Evolutionary conservation across 805 yeast species (phyloP).

Genomic region (Candida koratica): DNA sequence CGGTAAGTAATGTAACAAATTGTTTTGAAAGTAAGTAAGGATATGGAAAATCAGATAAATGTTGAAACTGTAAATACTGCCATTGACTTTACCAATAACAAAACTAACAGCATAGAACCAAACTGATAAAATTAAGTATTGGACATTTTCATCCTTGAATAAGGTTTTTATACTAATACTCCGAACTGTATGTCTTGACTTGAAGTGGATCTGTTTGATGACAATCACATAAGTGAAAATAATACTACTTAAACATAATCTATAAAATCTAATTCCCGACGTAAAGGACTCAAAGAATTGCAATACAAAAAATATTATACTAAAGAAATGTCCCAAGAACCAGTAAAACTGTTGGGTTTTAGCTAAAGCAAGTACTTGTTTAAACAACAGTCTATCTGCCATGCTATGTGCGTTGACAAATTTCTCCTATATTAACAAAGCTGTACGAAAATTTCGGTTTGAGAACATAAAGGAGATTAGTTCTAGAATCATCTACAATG

Average conservation of each 20-base stretch:
- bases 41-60: conserved; percentile 37
- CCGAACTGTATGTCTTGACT: conserved; percentile 11
- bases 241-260: conserved; percentile 44
- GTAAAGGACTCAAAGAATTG: conserved; percentile 40
- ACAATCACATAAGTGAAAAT: conserved; percentile 62
- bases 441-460: no score
- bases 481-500: no score
- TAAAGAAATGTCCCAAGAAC: conserved; percentile 60
- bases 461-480: no score
- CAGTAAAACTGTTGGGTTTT: conserved; percentile 64
- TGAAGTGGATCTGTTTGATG: conserved; percentile 53
- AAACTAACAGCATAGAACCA: conserved; percentile 28
- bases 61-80: conserved; percentile 34
- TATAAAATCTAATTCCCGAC: conserved; percentile 24
- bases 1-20: conserved; percentile 35
- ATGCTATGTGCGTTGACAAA: conserved; percentile 2
- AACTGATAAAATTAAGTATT: conserved; percentile 33
- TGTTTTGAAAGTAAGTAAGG: conserved; percentile 35
- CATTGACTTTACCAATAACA: conserved; percentile 32
- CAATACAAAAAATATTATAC: conserved; percentile 39
- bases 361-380: conserved; percentile 3
- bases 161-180: conserved; percentile 9
- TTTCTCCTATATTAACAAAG: conserved; percentile 8
- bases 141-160: conserved; percentile 40
- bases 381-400: conserved; percentile 7